Conservation (phyloP, 1,284 basidiomycete genomes). For the Ganoderma boninense region DNA sequence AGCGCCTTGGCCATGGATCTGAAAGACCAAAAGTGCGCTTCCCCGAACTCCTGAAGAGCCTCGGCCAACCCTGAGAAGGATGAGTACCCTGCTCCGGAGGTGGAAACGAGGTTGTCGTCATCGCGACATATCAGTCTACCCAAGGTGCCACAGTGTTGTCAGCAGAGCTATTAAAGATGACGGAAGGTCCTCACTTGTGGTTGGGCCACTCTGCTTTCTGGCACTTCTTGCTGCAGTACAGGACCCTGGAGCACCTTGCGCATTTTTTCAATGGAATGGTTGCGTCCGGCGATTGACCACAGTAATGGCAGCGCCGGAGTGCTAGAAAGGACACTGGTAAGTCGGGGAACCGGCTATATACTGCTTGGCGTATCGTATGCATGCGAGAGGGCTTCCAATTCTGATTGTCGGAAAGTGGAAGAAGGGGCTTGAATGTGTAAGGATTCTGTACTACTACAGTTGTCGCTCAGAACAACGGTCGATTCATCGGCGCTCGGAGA, state of each 20-base stretch:
- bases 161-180: neutral
- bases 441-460: too few relatives aligned
- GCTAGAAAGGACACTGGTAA: neutral
- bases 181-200: neutral
- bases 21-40: neutral
- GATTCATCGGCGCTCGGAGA: too few relatives aligned
- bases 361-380: neutral
- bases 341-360: neutral
- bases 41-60: neutral
- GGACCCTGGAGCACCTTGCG: neutral
- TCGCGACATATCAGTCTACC: neutral
- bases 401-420: too few relatives aligned
- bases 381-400: too few relatives aligned
- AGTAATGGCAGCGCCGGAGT: slow-evolving; percentile 4
- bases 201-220: neutral
- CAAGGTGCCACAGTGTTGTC: neutral
- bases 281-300: neutral
- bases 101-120: neutral
- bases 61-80: neutral
- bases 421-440: too few relatives aligned
- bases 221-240: slow-evolving; percentile 2
- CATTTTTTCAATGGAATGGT: neutral
- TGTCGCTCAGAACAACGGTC: too few relatives aligned
- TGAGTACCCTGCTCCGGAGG: neutral
- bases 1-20: neutral